Evolutionary conservation across 2,329 filamentous ascomycete genomes (phyloP).

Genomic region (Aspergillus calidoustus): DNA sequence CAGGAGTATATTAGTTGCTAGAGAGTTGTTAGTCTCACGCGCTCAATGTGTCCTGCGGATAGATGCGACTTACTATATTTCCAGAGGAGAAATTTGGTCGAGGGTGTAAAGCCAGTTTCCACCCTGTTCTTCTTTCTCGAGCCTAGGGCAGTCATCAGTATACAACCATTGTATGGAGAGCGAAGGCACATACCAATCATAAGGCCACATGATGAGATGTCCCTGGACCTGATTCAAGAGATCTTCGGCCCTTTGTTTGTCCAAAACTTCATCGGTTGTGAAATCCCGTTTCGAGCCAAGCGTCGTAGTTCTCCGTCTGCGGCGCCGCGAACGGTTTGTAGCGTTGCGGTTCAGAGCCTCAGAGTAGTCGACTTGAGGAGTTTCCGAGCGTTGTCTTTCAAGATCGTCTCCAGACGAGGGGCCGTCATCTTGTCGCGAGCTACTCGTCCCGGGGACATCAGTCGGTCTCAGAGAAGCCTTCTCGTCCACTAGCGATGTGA

Average conservation of each 20-base stretch:
- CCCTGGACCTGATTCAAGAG: constrained; percentile 83
- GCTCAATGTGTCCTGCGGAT: neutral
- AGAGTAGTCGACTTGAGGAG: constrained; percentile 43
- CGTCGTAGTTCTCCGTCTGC: constrained; percentile 51
- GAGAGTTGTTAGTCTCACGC: constrained; percentile 22
- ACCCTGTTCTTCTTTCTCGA: constrained; percentile 85
- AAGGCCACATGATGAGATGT: constrained; percentile 87
- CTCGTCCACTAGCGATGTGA: constrained; percentile 46
- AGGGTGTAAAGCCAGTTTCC: constrained; percentile 98
- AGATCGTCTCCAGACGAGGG: constrained; percentile 33
- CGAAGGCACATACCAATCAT: constrained; percentile 72
- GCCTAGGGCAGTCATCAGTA: constrained; percentile 51
- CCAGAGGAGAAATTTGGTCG: constrained; percentile 91
- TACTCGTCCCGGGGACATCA: constrained; percentile 34
- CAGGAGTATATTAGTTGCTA: constrained; percentile 34
- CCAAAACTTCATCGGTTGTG: constrained; percentile 74
- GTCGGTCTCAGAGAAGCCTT: constrained; percentile 44
- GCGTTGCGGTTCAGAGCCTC: constrained; percentile 47
- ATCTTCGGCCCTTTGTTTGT: constrained; percentile 76
- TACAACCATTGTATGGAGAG: neutral
- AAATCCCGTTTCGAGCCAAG: constrained; percentile 53
- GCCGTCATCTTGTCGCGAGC: constrained; percentile 31
- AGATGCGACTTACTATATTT: constrained; percentile 71
- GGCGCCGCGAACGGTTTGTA: constrained; percentile 39
- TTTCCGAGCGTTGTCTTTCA: constrained; percentile 37